Conservation (phyloP, 2,329 filamentous ascomycete genomes). For the Chaetomium sp. region DNA sequence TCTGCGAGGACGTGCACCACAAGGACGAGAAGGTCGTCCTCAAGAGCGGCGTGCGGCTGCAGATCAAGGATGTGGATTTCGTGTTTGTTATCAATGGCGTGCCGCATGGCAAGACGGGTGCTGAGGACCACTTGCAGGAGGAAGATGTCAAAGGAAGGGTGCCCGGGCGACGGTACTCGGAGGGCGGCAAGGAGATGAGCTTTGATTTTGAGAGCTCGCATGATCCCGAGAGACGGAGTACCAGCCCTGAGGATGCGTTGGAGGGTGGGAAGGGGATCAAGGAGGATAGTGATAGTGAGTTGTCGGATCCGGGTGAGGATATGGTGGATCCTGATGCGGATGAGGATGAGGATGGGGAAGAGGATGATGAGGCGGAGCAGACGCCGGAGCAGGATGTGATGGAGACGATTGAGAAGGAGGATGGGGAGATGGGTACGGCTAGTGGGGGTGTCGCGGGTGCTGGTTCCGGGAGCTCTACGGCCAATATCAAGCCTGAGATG, state of each 20-base stretch:
- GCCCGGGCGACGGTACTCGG: conserved; percentile 40
- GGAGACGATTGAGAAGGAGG: conserved; percentile 29
- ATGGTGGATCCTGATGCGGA: conserved; percentile 28
- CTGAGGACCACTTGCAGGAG: conserved; percentile 45
- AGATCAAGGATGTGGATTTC: conserved; percentile 65
- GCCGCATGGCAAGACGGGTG: conserved; percentile 50
- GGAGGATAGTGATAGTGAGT: conserved; percentile 28
- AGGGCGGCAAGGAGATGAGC: conserved; percentile 64
- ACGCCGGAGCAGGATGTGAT: conserved; percentile 28
- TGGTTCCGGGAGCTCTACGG: background rate
- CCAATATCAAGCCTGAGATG: conserved; percentile 20
- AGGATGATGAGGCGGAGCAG: conserved; percentile 19
- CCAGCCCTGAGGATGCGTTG: conserved; percentile 43
- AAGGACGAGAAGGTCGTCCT: conserved; percentile 51
- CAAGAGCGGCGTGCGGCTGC: conserved; percentile 58
- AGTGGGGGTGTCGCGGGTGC: no score
- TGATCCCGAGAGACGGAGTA: conserved; percentile 50
- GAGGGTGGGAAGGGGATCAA: conserved; percentile 22
- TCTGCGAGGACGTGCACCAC: conserved; percentile 56
- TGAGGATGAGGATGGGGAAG: conserved; percentile 22
- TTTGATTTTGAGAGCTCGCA: conserved; percentile 63
- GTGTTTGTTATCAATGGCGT: conserved; percentile 62
- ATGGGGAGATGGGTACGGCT: no score
- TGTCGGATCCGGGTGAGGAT: conserved; percentile 26
- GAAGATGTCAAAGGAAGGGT: conserved; percentile 32